phyloP scores from a whole-genome alignment of 2,329 filamentous ascomycete species.

The Alternaria arbusti region DNA sequence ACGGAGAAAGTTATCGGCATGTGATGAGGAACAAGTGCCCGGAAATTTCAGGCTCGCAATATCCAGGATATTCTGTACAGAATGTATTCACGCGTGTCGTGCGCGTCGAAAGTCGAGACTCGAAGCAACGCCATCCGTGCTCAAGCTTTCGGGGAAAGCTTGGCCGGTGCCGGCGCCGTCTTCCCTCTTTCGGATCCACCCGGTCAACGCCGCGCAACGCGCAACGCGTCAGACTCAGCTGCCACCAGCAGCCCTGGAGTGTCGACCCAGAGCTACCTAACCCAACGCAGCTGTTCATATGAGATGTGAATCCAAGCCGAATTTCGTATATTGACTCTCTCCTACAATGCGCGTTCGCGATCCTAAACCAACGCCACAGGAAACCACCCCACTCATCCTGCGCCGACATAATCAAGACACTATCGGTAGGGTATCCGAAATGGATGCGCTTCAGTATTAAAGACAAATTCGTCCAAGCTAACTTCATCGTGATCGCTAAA shows the following conservation, averaged over 20 bases:
- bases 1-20: not conserved
- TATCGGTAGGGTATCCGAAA: constrained; percentile 39
- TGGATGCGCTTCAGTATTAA: constrained; percentile 57
- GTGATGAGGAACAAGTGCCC: not conserved
- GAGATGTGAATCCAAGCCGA: not conserved
- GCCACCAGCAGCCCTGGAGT: not conserved
- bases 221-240: not conserved
- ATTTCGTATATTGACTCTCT: not conserved
- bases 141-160: constrained; percentile 20
- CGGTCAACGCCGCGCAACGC: not conserved
- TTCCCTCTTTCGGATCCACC: not conserved
- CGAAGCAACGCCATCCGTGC: constrained; percentile 1
- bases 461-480: constrained; percentile 54
- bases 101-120: not conserved
- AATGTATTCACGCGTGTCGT: not conserved
- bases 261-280: not conserved
- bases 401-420: not conserved
- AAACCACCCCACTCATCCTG: not conserved
- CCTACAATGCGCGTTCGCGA: not conserved
- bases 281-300: not conserved
- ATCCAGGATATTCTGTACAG: not conserved
- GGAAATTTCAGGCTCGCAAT: not conserved
- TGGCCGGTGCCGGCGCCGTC: constrained; percentile 2
- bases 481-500: constrained; percentile 52
- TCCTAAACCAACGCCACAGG: not conserved